These are phyloP conservation scores for Datura wrightii DNA, from an alignment of 257 asterid species.

Conservation along the genomic window DNA sequence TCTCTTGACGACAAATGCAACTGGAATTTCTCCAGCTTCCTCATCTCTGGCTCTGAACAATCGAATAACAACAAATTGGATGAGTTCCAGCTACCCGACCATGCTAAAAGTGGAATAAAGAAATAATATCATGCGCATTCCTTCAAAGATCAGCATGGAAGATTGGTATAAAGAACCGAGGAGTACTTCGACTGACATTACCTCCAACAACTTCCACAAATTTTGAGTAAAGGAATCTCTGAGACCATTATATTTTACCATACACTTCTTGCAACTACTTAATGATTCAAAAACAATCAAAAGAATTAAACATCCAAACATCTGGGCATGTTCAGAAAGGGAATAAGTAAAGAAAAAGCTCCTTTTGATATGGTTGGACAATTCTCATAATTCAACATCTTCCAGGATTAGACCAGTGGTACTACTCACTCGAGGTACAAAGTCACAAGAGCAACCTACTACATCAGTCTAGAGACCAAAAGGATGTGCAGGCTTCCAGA, in stretches of 20 bases:
- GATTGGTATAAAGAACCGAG: background rate
- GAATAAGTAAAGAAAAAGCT: background rate
- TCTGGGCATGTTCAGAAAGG: background rate
- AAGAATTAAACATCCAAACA: background rate
- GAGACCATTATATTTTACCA: background rate
- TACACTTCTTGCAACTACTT: background rate
- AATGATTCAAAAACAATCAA: background rate
- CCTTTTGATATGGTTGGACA: background rate
- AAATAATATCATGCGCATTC: background rate
- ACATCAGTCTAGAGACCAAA: background rate
- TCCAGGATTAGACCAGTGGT: background rate
- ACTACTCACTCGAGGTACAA: background rate
- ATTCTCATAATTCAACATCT: background rate
- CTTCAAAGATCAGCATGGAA: background rate
- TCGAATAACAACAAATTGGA: background rate
- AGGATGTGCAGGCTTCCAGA: background rate
- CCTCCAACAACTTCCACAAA: background rate
- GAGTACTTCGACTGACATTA: background rate
- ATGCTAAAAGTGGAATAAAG: constrained; percentile 6
- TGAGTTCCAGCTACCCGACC: background rate
- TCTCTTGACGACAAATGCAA: constrained; percentile 74
- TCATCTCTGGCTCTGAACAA: constrained; percentile 60
- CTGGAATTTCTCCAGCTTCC: constrained; percentile 90
- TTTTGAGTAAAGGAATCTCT: background rate
- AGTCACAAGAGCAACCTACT: background rate